phyloP scores from a whole-genome alignment of 164 flowering plant genomes.

The Macadamia tetraphylla region DNA sequence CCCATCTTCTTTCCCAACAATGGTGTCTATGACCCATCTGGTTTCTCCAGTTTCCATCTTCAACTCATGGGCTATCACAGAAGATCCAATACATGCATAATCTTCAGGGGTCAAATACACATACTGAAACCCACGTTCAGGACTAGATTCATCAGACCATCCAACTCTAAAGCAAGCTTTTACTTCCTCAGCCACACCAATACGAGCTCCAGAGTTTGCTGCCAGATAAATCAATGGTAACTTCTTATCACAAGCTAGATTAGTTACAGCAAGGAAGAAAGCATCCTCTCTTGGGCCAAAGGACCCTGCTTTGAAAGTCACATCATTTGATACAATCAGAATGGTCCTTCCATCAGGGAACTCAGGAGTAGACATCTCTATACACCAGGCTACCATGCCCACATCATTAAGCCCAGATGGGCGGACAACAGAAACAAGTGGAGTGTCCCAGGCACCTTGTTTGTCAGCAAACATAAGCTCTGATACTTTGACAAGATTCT shows the following conservation, averaged over 20 bases:
- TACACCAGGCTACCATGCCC: constrained; percentile 97
- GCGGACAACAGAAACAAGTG: constrained; percentile 62
- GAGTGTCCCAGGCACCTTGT: constrained; percentile 74
- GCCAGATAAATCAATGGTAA: constrained; percentile 93
- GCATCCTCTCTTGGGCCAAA: constrained; percentile 99
- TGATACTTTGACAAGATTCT: constrained; percentile 47
- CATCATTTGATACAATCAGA: constrained; percentile 79
- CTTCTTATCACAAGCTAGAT: constrained; percentile 79
- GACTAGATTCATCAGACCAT: constrained; percentile 88
- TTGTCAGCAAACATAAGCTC: constrained; percentile 75
- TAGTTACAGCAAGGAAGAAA: constrained; percentile 84
- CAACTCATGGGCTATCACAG: constrained; percentile 88
- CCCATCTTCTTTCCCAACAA: constrained; percentile 95
- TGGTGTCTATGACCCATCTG: constrained; percentile 94
- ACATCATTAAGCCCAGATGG: constrained; percentile 79
- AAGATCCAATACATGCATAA: constrained; percentile 48
- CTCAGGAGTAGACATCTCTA: constrained; percentile 94
- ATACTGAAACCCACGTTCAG: constrained; percentile 94
- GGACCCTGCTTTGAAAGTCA: constrained; percentile 94
- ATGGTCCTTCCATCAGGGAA: constrained; percentile 84
- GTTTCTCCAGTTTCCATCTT: constrained; percentile 66
- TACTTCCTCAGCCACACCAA: constrained; percentile 98
- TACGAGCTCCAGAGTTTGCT: constrained; percentile 96
- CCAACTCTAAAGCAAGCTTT: constrained; percentile 87
- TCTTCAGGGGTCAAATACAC: constrained; percentile 86